Evolutionary conservation across 164 flowering plant species (phyloP), one percentile per base, ranked within the genome.

Genomic region (Vitis cinerea): DNA sequence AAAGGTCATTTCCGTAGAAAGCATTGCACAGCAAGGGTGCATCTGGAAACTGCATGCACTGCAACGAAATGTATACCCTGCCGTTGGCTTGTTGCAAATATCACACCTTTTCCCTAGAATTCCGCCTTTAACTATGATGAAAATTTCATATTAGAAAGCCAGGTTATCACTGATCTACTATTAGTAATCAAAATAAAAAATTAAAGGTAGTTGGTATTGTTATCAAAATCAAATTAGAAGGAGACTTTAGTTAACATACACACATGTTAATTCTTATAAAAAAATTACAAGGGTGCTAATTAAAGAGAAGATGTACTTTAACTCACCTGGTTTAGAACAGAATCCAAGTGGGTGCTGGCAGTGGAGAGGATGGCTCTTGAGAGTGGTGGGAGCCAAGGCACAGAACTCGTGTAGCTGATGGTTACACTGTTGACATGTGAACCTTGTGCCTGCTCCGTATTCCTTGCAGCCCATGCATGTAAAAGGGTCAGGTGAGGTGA

Each of bases 391-490:
- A 61, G 92, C 85, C 16, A 82, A 66, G 58, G 89, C 96, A 70
- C 98, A 92, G 44, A 87, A 89, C 0, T 85, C 90, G 61, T 93
- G 98, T 0, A 91, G 80, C 81, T 91, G 86, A 66, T 77, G 86
- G 64, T 91, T 80, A 59, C 97, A 93, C 8, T 50, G 72, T n/a
- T 23, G 82, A 80, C 98, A 93, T 3, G 71, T 61, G 77, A 79
- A 90, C 66, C 90, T 75, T 52, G 57, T 73, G 54, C 97, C 97
- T 2, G 95, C 86, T 13, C 97, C 98, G 17, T 71, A 79, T 53
- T 93, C 98, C 76, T 86, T 88, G 85, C 98, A 93, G 30, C 90
- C 92, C 59, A 63, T 63, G 80, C 98, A 91, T 17, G 80, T 83
- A 74, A 87, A 93, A 10, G 80, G 80, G 44, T 86, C 83, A 2